A percentile compares a stretch with the other conserved stretches of the same genome.
phyloP scores from a whole-genome alignment of 768 basidiomycete genomes.

The Tulasnella sp. region DNA sequence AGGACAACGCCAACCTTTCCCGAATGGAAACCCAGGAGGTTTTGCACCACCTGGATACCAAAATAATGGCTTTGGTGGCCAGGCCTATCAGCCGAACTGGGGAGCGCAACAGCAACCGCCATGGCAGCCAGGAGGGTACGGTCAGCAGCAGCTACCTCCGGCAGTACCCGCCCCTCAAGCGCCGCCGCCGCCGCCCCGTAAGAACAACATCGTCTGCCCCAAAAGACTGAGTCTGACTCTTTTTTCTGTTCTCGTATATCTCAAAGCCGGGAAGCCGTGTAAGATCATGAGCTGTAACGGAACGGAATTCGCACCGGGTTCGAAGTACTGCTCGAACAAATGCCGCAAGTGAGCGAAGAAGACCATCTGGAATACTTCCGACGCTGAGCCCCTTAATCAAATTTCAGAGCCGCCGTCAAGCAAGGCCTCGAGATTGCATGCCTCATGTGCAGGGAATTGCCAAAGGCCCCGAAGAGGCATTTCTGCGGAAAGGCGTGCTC shows the following conservation, averaged over 20 bases:
- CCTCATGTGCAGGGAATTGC: constrained; percentile 11
- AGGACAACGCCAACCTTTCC: background rate
- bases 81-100: background rate
- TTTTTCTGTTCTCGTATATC: background rate
- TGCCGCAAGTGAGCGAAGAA: background rate
- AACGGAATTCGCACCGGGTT: background rate
- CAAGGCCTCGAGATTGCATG: constrained; percentile 14
- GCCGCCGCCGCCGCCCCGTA: background rate
- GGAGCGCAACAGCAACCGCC: background rate
- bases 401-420: background rate
- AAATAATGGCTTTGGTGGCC: background rate
- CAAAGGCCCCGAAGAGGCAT: background rate
- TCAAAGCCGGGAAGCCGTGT: constrained; percentile 3
- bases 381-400: background rate
- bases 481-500: constrained; percentile 17
- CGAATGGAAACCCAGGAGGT: background rate
- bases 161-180: background rate
- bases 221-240: background rate
- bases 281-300: background rate
- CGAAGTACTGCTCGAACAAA: constrained; percentile 6
- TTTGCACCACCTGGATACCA: background rate
- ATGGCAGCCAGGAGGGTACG: background rate
- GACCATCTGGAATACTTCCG: background rate
- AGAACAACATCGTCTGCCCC: background rate
- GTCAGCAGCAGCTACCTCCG: background rate